These are phyloP conservation scores for Euptelea pleiosperma DNA, from an alignment of 164 flowering plant genomes.

Conservation along the genomic window DNA sequence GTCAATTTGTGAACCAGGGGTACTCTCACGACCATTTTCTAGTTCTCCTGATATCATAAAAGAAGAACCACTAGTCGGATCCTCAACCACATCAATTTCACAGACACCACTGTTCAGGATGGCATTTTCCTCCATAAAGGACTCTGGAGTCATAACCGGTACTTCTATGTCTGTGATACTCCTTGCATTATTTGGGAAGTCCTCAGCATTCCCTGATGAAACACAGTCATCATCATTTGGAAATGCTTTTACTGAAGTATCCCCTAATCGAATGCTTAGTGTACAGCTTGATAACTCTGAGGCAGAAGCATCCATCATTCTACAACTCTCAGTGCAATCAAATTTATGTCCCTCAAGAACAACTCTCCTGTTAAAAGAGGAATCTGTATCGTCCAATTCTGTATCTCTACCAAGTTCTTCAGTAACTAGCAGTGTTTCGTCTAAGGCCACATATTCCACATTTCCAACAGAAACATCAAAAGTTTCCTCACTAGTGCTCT, in stretches of 20 bases:
- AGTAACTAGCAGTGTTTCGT: slow-evolving; percentile 21
- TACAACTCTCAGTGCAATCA: slow-evolving; percentile 26
- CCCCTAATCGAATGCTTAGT: slow-evolving; percentile 20
- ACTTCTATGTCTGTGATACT: slow-evolving; percentile 26
- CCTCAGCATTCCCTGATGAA: slow-evolving; percentile 35
- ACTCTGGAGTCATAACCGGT: slow-evolving; percentile 17
- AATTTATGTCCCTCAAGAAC: slow-evolving; percentile 25
- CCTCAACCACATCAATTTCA: slow-evolving; percentile 29
- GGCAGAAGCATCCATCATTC: slow-evolving; percentile 29
- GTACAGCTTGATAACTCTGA: slow-evolving; percentile 33
- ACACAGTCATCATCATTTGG: slow-evolving; percentile 27
- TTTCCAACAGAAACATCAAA: slow-evolving; percentile 29
- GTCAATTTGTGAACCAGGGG: too few relatives aligned
- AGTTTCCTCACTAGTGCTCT: slow-evolving; percentile 39
- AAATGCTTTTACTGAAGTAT: slow-evolving; percentile 25
- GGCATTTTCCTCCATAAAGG: slow-evolving; percentile 27
- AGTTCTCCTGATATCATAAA: slow-evolving; percentile 39
- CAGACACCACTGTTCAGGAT: slow-evolving; percentile 15
- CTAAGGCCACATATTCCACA: slow-evolving; percentile 24
- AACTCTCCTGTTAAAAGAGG: slow-evolving; percentile 14
- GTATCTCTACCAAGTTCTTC: slow-evolving; percentile 19
- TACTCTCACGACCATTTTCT: slow-evolving; percentile 29
- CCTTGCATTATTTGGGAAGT: slow-evolving; percentile 21
- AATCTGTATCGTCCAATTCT: slow-evolving; percentile 21
- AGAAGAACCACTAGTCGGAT: slow-evolving; percentile 26